Evolutionary conservation across 2,329 filamentous ascomycete genomes (phyloP).

Genomic region (Arachnomyces sp.): DNA sequence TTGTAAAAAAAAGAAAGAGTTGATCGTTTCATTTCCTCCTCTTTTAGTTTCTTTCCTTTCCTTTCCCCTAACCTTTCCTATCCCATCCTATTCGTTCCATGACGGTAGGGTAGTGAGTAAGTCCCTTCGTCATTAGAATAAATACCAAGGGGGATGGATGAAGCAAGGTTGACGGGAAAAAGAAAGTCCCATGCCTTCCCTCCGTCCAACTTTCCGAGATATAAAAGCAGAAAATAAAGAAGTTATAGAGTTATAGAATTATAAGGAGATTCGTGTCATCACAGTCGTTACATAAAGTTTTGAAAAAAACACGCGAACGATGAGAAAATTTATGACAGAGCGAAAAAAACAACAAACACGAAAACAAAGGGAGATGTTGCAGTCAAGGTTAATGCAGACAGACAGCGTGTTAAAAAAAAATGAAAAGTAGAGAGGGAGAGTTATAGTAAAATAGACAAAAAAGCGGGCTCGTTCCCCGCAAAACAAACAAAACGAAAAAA

Average conservation of each 20-base stretch:
- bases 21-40: too few relatives aligned
- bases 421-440: not conserved
- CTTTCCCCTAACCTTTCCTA: too few relatives aligned
- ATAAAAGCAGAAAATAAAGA: not conserved
- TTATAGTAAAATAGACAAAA: not conserved
- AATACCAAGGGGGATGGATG: too few relatives aligned
- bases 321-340: not conserved
- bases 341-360: not conserved
- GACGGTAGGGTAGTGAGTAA: too few relatives aligned
- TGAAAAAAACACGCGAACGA: constrained; percentile 2
- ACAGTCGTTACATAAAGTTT: constrained; percentile 14
- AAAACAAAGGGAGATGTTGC: not conserved
- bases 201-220: not conserved
- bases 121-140: too few relatives aligned
- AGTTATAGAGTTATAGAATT: constrained; percentile 5
- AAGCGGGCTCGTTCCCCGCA: not conserved
- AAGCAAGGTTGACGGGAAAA: too few relatives aligned
- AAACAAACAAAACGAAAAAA: not conserved
- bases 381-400: not conserved
- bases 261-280: constrained; percentile 18
- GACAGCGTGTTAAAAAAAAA: not conserved
- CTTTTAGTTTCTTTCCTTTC: too few relatives aligned
- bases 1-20: too few relatives aligned
- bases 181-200: too few relatives aligned
- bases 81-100: too few relatives aligned